phyloP scores from a whole-genome alignment of 768 basidiomycete genomes.

The Tulasnella sp. region DNA sequence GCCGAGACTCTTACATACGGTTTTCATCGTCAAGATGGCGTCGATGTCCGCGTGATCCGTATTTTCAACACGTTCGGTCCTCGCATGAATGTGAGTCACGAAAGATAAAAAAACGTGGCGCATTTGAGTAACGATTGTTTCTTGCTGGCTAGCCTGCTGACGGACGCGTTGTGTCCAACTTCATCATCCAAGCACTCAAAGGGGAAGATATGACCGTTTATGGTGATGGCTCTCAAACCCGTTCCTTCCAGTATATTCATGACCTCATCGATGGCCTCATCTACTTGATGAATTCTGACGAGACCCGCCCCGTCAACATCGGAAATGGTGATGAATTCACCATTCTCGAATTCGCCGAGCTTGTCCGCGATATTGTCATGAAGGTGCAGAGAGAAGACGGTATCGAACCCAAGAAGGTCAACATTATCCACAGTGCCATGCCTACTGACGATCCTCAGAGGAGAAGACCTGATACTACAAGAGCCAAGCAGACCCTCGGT shows the following conservation, averaged over 20 bases:
- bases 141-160: conserved; percentile 52
- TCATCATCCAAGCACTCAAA: conserved; percentile 92
- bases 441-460: conserved; percentile 91
- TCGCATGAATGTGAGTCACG: conserved; percentile 17
- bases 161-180: conserved; percentile 97
- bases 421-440: conserved; percentile 67
- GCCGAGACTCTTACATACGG: conserved; percentile 97
- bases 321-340: conserved; percentile 94
- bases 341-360: conserved; percentile 84
- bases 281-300: conserved; percentile 86
- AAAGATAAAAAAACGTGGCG: background rate
- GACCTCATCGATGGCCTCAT: conserved; percentile 92
- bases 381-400: conserved; percentile 84
- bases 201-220: conserved; percentile 97
- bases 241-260: conserved; percentile 97
- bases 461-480: conserved; percentile 81
- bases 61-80: conserved; percentile 94
- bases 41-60: conserved; percentile 91
- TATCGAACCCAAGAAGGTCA: conserved; percentile 36
- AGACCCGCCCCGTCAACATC: conserved; percentile 91
- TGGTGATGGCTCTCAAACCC: conserved; percentile 84
- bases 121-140: background rate
- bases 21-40: conserved; percentile 85
- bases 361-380: conserved; percentile 84
- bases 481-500: conserved; percentile 66